phyloP scores from a whole-genome alignment of 768 basidiomycete species.

The Podaxis carcinomalis region DNA sequence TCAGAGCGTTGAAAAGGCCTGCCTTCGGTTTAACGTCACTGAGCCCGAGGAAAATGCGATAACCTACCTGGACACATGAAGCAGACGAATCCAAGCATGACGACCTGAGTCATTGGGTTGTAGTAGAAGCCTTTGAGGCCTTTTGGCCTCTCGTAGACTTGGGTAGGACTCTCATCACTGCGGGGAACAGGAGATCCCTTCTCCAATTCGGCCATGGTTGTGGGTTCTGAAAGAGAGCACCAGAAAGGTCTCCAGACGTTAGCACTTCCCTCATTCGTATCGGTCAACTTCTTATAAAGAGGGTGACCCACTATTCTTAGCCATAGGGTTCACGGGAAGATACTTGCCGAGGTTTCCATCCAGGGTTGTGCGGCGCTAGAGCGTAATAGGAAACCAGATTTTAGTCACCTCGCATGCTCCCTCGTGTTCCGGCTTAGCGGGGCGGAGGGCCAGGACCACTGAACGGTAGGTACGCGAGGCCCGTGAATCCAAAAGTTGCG shows the following conservation, averaged over 20 bases:
- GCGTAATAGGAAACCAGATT: no score
- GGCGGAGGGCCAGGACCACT: no score
- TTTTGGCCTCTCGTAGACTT: slow-evolving; percentile 40
- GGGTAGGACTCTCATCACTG: slow-evolving; percentile 20
- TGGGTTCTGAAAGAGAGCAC: neutral
- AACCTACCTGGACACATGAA: slow-evolving; percentile 53
- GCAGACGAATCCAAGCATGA: slow-evolving; percentile 67
- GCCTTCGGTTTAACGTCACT: slow-evolving; percentile 16
- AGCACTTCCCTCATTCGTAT: neutral
- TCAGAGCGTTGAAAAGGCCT: slow-evolving; percentile 76
- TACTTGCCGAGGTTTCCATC: no score
- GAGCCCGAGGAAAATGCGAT: neutral
- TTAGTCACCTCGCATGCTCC: no score
- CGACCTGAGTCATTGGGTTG: slow-evolving; percentile 53
- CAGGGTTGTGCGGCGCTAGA: no score
- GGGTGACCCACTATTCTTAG: neutral
- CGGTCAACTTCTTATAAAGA: neutral
- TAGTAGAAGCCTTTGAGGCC: slow-evolving; percentile 56
- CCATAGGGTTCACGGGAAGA: neutral
- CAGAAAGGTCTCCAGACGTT: neutral
- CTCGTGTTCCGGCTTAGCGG: no score
- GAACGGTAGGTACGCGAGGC: no score
- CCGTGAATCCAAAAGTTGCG: no score
- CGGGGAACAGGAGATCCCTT: slow-evolving; percentile 11
- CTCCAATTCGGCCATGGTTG: slow-evolving; percentile 2